Conservation (phyloP, 2,329 filamentous ascomycete genomes). For the Fusarium tuaranense region DNA sequence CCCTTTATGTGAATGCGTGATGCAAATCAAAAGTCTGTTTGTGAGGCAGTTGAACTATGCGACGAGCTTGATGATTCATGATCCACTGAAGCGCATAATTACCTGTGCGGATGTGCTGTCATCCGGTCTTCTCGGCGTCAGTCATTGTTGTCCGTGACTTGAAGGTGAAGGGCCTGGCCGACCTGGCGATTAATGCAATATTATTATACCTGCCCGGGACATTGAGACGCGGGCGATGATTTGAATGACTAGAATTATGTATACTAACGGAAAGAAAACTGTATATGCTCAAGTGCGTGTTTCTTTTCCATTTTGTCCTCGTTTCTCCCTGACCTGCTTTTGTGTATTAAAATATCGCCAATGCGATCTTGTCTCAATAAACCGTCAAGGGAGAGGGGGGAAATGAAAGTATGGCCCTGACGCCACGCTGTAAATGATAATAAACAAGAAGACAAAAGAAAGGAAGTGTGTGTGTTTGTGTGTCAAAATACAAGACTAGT, state of each 20-base stretch:
- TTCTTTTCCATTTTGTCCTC: slow-evolving; percentile 18
- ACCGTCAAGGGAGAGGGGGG: not conserved
- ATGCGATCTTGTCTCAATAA: slow-evolving; percentile 9
- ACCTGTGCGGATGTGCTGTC: not conserved
- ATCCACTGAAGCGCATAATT: not conserved
- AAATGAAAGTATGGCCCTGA: slow-evolving; percentile 23
- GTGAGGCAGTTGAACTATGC: slow-evolving; percentile 5
- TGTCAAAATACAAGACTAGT: slow-evolving; percentile 2
- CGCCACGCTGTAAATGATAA: slow-evolving; percentile 27
- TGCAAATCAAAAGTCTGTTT: not conserved
- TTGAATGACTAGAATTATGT: slow-evolving; percentile 11
- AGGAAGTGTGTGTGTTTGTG: not conserved
- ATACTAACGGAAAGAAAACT: slow-evolving; percentile 13
- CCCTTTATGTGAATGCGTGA: not conserved
- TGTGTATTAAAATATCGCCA: slow-evolving; percentile 21
- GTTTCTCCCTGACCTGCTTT: not conserved
- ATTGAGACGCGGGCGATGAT: not conserved
- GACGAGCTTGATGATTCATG: slow-evolving; percentile 3
- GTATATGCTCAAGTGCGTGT: slow-evolving; percentile 6
- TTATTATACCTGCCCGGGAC: not conserved
- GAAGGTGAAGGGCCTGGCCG: not conserved
- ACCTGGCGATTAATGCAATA: not conserved
- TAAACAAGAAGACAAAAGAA: slow-evolving; percentile 3
- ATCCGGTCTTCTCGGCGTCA: not conserved
- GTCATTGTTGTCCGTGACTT: not conserved